Evolutionary conservation across 345 rosid species (phyloP).

Genomic region (Populus davidiana): DNA sequence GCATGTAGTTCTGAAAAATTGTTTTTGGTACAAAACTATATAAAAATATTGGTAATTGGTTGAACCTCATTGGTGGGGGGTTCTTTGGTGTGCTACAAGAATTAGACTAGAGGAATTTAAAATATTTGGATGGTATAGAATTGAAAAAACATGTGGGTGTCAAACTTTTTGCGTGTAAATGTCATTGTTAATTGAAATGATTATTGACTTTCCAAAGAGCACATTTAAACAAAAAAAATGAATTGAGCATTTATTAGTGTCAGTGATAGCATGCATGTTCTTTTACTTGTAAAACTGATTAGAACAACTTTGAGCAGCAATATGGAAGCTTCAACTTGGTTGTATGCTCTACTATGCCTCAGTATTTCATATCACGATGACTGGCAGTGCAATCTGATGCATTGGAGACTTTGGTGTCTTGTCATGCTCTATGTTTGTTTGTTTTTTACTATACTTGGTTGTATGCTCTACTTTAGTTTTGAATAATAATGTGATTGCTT

Average conservation of each 20-base stretch:
- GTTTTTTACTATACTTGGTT: no score
- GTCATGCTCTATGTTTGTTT: not conserved
- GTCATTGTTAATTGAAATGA: not conserved
- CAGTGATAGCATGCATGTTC: not conserved
- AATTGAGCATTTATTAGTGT: not conserved
- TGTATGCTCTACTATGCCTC: not conserved
- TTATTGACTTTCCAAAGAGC: not conserved
- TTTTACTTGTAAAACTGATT: not conserved
- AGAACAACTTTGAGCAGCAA: not conserved
- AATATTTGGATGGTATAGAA: not conserved
- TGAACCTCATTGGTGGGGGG: not conserved
- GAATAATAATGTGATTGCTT: not conserved
- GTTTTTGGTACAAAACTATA: not conserved
- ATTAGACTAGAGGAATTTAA: not conserved
- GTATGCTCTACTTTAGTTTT: not conserved
- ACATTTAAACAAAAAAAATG: not conserved
- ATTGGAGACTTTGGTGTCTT: not conserved
- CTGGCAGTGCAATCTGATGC: not conserved
- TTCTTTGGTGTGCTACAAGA: not conserved
- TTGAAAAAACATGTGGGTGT: not conserved
- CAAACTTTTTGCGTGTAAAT: not conserved
- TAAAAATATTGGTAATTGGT: not conserved
- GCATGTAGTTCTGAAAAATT: not conserved
- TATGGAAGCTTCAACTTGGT: not conserved
- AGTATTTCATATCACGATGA: not conserved